phyloP scores from a whole-genome alignment of 2,329 filamentous ascomycete species.

The Sporothrix globosa region DNA sequence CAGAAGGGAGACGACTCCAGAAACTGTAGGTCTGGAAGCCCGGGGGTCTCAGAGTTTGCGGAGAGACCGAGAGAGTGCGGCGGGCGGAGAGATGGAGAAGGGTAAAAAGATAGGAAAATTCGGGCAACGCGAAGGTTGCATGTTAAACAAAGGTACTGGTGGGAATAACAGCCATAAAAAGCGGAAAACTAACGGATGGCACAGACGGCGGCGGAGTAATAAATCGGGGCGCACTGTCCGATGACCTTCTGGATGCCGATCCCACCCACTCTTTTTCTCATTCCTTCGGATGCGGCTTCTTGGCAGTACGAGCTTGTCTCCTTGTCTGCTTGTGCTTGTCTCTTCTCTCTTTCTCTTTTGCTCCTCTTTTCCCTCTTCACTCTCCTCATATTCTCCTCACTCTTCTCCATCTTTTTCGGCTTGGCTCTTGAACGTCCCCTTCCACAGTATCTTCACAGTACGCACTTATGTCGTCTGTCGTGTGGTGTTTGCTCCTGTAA shows the following conservation, averaged over 20 bases:
- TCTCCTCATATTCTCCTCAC: background rate
- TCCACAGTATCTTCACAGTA: slow-evolving; percentile 4
- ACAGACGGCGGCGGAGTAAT: background rate
- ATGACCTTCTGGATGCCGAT: slow-evolving; percentile 1
- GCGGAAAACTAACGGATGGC: background rate
- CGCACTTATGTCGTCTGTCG: background rate
- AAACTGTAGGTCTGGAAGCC: no score
- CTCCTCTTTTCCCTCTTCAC: background rate
- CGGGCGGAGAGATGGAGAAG: background rate
- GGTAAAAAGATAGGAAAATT: no score
- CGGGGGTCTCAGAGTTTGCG: background rate
- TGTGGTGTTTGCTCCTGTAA: no score
- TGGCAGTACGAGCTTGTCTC: no score
- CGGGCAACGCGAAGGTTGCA: background rate
- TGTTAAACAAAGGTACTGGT: background rate
- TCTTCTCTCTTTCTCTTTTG: slow-evolving; percentile 1
- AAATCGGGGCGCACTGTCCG: slow-evolving; percentile 24
- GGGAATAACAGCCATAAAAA: background rate
- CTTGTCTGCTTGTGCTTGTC: background rate
- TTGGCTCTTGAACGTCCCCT: background rate
- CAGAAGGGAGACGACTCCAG: slow-evolving; percentile 1
- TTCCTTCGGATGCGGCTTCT: no score
- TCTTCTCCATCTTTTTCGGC: slow-evolving; percentile 6
- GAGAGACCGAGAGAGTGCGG: slow-evolving; percentile 6
- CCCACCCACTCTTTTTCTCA: background rate